These are phyloP conservation scores for Cladosporium halotolerans DNA, from an alignment of 2,329 filamentous ascomycete species.

Conservation along the genomic window DNA sequence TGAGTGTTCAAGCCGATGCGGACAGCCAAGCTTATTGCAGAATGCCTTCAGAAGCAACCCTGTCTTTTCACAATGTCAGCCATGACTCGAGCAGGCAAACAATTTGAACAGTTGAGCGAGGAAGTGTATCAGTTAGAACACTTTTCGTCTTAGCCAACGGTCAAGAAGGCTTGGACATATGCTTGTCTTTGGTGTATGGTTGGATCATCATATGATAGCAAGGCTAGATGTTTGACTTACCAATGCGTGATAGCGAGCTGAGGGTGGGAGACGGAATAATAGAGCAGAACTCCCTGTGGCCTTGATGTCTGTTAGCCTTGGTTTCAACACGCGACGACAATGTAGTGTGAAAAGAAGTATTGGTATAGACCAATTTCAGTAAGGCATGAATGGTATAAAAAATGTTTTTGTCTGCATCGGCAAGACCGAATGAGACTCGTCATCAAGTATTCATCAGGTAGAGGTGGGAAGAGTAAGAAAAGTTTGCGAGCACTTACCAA, in stretches of 20 bases:
- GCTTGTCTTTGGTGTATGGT: constrained; percentile 33
- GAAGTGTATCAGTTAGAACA: constrained; percentile 21
- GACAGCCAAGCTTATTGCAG: too few species aligned
- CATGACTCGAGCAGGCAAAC: not conserved
- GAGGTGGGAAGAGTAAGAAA: constrained; percentile 9
- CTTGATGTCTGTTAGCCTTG: constrained; percentile 37
- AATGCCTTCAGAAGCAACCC: not conserved
- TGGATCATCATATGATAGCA: constrained; percentile 26
- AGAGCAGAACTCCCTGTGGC: constrained; percentile 7
- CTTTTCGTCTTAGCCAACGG: constrained; percentile 30
- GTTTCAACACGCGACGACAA: constrained; percentile 27
- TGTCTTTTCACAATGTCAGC: not conserved
- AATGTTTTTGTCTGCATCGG: constrained; percentile 33
- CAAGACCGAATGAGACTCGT: constrained; percentile 35
- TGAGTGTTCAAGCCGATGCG: too few species aligned
- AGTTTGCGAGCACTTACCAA: not conserved
- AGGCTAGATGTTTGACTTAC: constrained; percentile 7
- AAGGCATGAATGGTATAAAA: constrained; percentile 34
- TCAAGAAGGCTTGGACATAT: constrained; percentile 36
- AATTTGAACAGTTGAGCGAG: not conserved
- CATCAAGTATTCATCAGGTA: constrained; percentile 33
- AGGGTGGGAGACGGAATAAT: not conserved
- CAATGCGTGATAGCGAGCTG: not conserved
- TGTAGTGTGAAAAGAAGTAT: not conserved
- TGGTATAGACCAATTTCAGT: constrained; percentile 15